These are phyloP conservation scores for Candida ipomoeae DNA, from an alignment of 805 yeast genomes.

Conservation along the genomic window DNA sequence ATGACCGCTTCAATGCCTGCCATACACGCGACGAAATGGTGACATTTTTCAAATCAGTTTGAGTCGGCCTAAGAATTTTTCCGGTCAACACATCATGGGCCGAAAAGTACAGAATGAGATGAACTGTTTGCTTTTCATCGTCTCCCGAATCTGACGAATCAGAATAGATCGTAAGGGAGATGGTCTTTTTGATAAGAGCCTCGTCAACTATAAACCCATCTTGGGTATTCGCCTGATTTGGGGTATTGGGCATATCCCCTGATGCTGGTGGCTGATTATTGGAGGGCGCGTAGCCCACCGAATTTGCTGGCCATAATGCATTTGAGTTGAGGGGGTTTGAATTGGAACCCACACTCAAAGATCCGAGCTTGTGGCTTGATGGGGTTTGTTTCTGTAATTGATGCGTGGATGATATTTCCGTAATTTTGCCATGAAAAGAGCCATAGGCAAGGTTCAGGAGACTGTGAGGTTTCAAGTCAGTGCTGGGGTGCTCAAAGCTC, in stretches of 20 bases:
- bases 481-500: not conserved
- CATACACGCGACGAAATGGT: constrained; percentile 46
- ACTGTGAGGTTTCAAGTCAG: not conserved
- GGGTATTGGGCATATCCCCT: not conserved
- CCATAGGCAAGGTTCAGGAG: not conserved
- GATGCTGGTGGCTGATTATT: not conserved
- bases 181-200: constrained; percentile 81
- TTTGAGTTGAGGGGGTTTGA: not conserved
- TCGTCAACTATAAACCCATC: not conserved
- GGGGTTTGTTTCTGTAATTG: not conserved
- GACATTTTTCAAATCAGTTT: constrained; percentile 48
- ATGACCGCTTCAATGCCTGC: constrained; percentile 53
- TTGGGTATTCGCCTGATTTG: not conserved
- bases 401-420: not conserved
- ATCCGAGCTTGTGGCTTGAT: not conserved
- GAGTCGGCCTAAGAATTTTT: constrained; percentile 54
- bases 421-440: not conserved
- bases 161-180: constrained; percentile 51
- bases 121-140: constrained; percentile 47
- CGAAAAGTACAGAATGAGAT: constrained; percentile 73
- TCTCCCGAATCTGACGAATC: constrained; percentile 17
- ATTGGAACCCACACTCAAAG: not conserved
- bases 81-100: constrained; percentile 68
- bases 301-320: not conserved
- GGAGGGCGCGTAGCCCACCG: not conserved